A percentile compares a stretch with the other conserved stretches of the same genome.
Conservation (phyloP, 495 filamentous ascomycete species). For the Xylaria grammica region DNA sequence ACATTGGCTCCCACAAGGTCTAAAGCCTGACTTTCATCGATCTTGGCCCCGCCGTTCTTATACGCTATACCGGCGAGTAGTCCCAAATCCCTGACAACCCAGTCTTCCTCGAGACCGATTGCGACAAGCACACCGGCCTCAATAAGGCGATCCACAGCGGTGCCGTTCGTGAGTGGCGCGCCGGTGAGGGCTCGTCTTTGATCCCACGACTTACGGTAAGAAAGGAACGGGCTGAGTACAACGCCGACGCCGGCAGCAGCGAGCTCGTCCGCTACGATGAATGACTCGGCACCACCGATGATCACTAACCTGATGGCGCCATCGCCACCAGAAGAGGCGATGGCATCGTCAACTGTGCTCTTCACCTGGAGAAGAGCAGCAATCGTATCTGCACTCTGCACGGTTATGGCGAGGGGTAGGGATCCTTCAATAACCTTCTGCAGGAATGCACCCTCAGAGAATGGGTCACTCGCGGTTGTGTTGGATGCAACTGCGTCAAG, state of each 20-base stretch:
- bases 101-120: conserved; percentile 55
- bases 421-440: conserved; percentile 44
- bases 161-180: conserved; percentile 59
- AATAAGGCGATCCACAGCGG: conserved; percentile 49
- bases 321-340: conserved; percentile 22
- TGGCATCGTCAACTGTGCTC: conserved; percentile 37
- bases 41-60: conserved; percentile 47
- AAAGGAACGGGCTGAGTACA: conserved; percentile 52
- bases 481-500: conserved; percentile 42
- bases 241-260: conserved; percentile 52
- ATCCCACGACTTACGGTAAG: conserved; percentile 51
- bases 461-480: conserved; percentile 36
- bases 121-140: conserved; percentile 52
- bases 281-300: conserved; percentile 55
- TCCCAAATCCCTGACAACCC: conserved; percentile 51
- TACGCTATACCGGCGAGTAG: conserved; percentile 57
- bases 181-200: conserved; percentile 53
- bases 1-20: conserved; percentile 54
- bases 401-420: conserved; percentile 46
- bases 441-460: conserved; percentile 47
- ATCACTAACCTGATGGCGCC: conserved; percentile 45
- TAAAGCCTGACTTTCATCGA: conserved; percentile 46
- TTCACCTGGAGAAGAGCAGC: conserved; percentile 48
- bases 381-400: conserved; percentile 52
- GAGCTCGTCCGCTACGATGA: conserved; percentile 52